Percentiles rank a stretch among this genome's conserved stretches.
Evolutionary conservation across 108 stramenopile species (phyloP).

Genomic region (Fistulifera solaris): DNA sequence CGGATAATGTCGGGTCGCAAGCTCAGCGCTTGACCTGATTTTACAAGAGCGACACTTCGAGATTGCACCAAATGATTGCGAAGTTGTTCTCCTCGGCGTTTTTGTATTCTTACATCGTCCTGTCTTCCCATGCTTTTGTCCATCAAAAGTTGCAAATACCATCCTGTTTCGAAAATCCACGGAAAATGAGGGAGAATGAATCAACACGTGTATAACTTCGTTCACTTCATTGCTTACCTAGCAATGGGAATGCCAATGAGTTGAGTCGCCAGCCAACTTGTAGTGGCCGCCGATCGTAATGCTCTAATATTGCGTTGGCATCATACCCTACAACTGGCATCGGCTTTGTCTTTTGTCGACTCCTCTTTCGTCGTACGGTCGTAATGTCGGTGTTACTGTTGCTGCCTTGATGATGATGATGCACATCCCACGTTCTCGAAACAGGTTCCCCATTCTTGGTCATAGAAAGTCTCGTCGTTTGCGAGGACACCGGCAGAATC

Average conservation of each 20-base stretch:
- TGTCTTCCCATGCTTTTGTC: conserved; percentile 47
- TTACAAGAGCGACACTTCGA: conserved; percentile 61
- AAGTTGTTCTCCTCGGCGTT: conserved; percentile 62
- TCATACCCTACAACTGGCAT: conserved; percentile 66
- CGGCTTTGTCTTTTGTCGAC: conserved; percentile 33
- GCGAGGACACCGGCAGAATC: too few relatives aligned
- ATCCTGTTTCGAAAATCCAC: conserved; percentile 18
- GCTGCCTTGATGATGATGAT: too few relatives aligned
- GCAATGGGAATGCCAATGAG: conserved; percentile 56
- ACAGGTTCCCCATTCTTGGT: too few relatives aligned
- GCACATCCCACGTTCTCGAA: too few relatives aligned
- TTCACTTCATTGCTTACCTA: conserved; percentile 17
- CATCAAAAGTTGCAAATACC: conserved; percentile 64
- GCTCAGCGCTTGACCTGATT: conserved; percentile 75
- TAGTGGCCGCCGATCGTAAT: conserved; percentile 63
- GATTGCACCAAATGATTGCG: conserved; percentile 58
- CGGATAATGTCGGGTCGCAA: conserved; percentile 72
- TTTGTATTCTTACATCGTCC: conserved; percentile 38
- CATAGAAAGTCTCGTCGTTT: too few relatives aligned
- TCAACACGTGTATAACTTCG: not conserved
- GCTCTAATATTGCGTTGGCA: conserved; percentile 48
- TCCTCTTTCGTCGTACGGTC: conserved; percentile 10
- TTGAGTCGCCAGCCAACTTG: conserved; percentile 70
- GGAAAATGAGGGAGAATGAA: not conserved
- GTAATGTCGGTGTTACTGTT: not conserved